Evolutionary conservation across 176 grass and related monocot genomes (phyloP).

Genomic region (Poa annua): DNA sequence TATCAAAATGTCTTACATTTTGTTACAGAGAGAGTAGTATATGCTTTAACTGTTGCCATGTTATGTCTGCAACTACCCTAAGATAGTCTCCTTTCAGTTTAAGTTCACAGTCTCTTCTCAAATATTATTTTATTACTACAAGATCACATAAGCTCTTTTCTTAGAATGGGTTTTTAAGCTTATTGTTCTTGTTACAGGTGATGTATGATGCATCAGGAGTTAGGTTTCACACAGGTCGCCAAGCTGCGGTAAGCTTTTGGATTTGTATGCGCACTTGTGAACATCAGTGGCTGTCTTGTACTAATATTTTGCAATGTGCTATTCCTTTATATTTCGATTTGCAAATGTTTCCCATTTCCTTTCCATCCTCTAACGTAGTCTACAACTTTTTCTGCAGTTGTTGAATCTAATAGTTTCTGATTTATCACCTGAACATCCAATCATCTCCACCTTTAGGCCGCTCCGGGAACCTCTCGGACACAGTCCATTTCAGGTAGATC

Average conservation of each 20-base stretch:
- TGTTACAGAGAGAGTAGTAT: too few species aligned
- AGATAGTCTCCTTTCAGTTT: background rate
- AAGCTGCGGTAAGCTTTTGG: slow-evolving; percentile 81
- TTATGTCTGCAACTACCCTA: background rate
- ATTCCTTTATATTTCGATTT: slow-evolving; percentile 2
- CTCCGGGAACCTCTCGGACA: slow-evolving; percentile 88
- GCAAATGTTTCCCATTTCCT: background rate
- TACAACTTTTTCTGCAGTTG: slow-evolving; percentile 59
- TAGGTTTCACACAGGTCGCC: slow-evolving; percentile 89
- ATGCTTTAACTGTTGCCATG: slow-evolving; percentile 15
- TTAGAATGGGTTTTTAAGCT: slow-evolving; percentile 5
- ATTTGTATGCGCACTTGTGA: slow-evolving; percentile 1
- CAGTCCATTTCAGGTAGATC: slow-evolving; percentile 89
- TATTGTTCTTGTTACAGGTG: slow-evolving; percentile 57
- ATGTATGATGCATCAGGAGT: slow-evolving; percentile 99
- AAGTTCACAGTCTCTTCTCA: slow-evolving; percentile 17
- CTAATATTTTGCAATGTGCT: background rate
- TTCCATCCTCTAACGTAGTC: slow-evolving; percentile 31
- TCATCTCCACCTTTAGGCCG: slow-evolving; percentile 81
- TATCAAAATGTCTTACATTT: too few species aligned
- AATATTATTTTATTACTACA: background rate
- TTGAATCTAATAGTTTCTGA: slow-evolving; percentile 98
- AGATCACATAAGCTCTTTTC: background rate
- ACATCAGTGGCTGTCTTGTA: background rate
- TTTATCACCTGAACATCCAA: slow-evolving; percentile 80